Conservation (phyloP, 2,329 filamentous ascomycete genomes). For the Xylariaceae sp. region DNA sequence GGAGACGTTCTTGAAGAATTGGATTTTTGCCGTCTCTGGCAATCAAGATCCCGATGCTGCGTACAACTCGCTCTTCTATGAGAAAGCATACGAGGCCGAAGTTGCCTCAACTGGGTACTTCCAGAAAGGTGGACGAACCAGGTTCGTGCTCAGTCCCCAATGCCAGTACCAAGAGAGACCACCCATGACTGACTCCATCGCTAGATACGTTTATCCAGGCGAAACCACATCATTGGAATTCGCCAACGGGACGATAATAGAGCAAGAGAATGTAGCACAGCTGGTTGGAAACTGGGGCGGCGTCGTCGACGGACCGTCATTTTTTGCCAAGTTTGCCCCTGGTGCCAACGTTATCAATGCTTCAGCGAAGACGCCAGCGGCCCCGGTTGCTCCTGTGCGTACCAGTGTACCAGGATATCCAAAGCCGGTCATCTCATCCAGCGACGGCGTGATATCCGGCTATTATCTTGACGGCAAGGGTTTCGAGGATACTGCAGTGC, state of each 20-base stretch:
- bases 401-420: conserved; percentile 28
- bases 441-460: conserved; percentile 30
- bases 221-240: conserved; percentile 36
- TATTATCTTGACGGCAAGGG: conserved; percentile 32
- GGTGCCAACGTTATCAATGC: conserved; percentile 17
- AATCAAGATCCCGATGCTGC: conserved; percentile 39
- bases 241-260: conserved; percentile 35
- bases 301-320: conserved; percentile 32
- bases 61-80: conserved; percentile 40
- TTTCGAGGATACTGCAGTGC: conserved; percentile 32
- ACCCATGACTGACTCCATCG: neutral
- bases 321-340: conserved; percentile 29
- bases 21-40: conserved; percentile 30
- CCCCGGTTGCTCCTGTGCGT: conserved; percentile 14
- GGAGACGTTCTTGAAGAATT: conserved; percentile 27
- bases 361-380: conserved; percentile 10
- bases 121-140: conserved; percentile 32
- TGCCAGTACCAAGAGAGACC: neutral
- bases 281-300: conserved; percentile 34
- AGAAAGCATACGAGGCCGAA: conserved; percentile 30
- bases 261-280: conserved; percentile 32
- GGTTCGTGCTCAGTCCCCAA: conserved; percentile 15
- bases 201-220: conserved; percentile 37
- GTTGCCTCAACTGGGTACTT: conserved; percentile 35
- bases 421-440: conserved; percentile 28